These are phyloP conservation scores for Holtermanniella nyarrowii DNA, from an alignment of 768 basidiomycete genomes.

Conservation along the genomic window DNA sequence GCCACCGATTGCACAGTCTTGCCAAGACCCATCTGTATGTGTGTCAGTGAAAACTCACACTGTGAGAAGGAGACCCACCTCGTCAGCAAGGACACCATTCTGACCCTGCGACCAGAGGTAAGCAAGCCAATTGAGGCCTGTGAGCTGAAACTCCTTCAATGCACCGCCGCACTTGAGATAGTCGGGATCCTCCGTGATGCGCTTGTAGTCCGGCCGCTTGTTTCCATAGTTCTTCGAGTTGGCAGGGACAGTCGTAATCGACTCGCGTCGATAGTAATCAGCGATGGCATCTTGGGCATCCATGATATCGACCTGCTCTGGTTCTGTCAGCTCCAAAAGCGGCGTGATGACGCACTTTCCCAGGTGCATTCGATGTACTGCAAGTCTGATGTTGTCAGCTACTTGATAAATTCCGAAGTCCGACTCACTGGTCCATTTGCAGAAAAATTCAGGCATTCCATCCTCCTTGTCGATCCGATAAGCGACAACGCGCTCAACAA, in stretches of 20 bases:
- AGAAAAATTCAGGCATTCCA: slow-evolving; percentile 64
- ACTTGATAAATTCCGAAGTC: background rate
- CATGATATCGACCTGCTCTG: slow-evolving; percentile 55
- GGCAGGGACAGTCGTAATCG: slow-evolving; percentile 70
- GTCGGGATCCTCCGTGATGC: slow-evolving; percentile 76
- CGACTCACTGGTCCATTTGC: slow-evolving; percentile 76
- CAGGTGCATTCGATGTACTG: slow-evolving; percentile 93
- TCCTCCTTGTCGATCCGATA: slow-evolving; percentile 44
- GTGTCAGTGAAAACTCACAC: background rate
- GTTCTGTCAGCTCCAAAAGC: background rate
- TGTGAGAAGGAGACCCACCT: slow-evolving; percentile 42
- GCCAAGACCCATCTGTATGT: slow-evolving; percentile 79
- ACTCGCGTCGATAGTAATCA: slow-evolving; percentile 65
- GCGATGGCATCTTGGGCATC: slow-evolving; percentile 66
- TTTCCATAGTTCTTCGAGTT: slow-evolving; percentile 62
- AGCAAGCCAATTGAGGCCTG: slow-evolving; percentile 96
- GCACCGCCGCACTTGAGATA: slow-evolving; percentile 76
- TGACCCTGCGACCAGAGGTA: slow-evolving; percentile 90
- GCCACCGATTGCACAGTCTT: slow-evolving; percentile 95
- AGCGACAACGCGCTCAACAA: slow-evolving; percentile 74
- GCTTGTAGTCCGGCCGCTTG: slow-evolving; percentile 65
- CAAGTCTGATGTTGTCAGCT: slow-evolving; percentile 43
- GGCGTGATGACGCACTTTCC: slow-evolving; percentile 54
- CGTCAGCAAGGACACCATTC: slow-evolving; percentile 95
- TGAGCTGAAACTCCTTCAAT: slow-evolving; percentile 96